A percentile compares a stretch with the other conserved stretches of the same genome.
phyloP scores from a whole-genome alignment of 192 early-diverging fungal species.

The Gorgonomyces haynaldii region DNA sequence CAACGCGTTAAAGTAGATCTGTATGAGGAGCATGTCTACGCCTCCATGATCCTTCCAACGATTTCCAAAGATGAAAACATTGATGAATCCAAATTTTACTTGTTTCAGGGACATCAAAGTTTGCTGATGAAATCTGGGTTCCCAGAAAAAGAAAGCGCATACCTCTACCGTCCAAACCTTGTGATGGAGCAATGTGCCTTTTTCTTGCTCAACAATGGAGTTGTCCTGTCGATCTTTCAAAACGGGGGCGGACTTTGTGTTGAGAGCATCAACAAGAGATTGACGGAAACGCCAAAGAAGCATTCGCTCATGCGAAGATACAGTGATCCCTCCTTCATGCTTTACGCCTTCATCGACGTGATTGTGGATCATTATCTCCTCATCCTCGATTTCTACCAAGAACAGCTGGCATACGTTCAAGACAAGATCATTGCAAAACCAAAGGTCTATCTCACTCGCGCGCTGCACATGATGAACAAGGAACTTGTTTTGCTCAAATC shows the following conservation, averaged over 20 bases:
- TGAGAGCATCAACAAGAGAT: conserved; percentile 8
- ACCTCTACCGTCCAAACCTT: conserved; percentile 4
- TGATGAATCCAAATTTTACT: background rate
- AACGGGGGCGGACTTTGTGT: conserved; percentile 7
- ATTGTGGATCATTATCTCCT: conserved; percentile 23
- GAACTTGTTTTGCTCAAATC: conserved; percentile 15
- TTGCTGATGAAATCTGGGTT: background rate
- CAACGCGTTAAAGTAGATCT: conserved; percentile 23
- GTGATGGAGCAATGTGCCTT: conserved; percentile 15
- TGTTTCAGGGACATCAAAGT: background rate
- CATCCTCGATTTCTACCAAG: conserved; percentile 13
- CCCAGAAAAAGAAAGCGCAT: background rate
- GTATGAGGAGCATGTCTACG: conserved; percentile 25
- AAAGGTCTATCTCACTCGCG: conserved; percentile 1
- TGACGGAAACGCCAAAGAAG: conserved; percentile 4
- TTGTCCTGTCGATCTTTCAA: conserved; percentile 22
- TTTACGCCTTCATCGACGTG: conserved; percentile 20
- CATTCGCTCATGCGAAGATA: conserved; percentile 12
- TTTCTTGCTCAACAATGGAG: conserved; percentile 18
- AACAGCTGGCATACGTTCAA: conserved; percentile 11
- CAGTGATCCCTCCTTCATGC: conserved; percentile 19
- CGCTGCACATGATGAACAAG: conserved; percentile 21
- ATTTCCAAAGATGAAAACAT: background rate
- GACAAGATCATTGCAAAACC: conserved; percentile 11
- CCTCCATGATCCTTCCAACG: conserved; percentile 6